Evolutionary conservation across 805 yeast genomes (phyloP).

Genomic region (Candida taoyuanica): DNA sequence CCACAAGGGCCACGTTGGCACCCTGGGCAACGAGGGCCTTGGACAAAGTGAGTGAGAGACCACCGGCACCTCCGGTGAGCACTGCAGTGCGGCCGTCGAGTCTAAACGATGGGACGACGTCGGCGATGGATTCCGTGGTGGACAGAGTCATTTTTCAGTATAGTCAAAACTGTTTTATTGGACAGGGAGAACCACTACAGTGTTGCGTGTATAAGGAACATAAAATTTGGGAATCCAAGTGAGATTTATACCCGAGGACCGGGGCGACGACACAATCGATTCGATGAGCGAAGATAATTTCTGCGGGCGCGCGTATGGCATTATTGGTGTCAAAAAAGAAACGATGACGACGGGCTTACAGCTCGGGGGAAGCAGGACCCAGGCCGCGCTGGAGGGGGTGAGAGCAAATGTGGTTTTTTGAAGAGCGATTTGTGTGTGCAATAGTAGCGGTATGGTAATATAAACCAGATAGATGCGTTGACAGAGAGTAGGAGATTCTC

Average conservation of each 20-base stretch:
- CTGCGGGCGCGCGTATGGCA: no score
- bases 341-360: no score
- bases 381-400: no score
- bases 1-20: constrained; percentile 69
- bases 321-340: background rate
- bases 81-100: constrained; percentile 68
- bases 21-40: constrained; percentile 72
- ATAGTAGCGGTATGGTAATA: background rate
- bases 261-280: no score
- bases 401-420: background rate
- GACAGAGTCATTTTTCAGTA: constrained; percentile 7
- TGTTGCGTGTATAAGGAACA: no score
- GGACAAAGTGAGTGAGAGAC: constrained; percentile 59
- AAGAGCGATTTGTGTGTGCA: background rate
- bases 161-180: background rate
- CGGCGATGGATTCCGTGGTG: constrained; percentile 18
- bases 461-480: background rate
- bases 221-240: no score
- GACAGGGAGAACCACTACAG: no score
- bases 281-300: no score
- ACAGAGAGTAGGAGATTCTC: background rate
- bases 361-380: no score
- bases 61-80: constrained; percentile 81
- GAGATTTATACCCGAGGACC: no score
- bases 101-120: constrained; percentile 53